phyloP scores from a whole-genome alignment of 768 basidiomycete genomes.

The Lentinula sp. region DNA sequence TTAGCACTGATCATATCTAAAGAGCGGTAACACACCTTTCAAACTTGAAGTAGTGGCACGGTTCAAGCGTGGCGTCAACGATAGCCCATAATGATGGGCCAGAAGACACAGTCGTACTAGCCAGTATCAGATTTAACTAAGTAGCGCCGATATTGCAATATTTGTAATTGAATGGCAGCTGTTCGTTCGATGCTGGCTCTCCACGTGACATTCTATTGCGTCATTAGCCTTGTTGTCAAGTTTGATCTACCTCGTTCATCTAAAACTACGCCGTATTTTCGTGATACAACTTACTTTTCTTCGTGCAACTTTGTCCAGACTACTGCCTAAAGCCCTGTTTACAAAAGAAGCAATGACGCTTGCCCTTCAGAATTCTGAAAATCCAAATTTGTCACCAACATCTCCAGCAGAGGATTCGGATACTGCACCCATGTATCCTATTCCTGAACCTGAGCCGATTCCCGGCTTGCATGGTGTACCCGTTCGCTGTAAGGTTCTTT shows the following conservation, averaged over 20 bases:
- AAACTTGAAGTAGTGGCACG: background rate
- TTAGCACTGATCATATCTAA: background rate
- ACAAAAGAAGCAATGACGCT: slow-evolving; percentile 16
- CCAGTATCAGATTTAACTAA: background rate
- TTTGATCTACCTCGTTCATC: too few species aligned
- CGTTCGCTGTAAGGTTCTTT: slow-evolving; percentile 68
- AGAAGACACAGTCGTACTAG: background rate
- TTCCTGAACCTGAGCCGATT: slow-evolving; percentile 53
- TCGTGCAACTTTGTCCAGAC: too few species aligned
- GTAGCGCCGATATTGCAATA: too few species aligned
- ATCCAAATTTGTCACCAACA: slow-evolving; percentile 33
- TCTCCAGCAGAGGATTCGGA: slow-evolving; percentile 66
- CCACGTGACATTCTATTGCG: too few species aligned
- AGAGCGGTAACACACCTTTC: background rate
- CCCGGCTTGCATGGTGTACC: slow-evolving; percentile 72
- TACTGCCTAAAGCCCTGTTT: background rate
- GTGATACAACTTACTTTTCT: too few species aligned
- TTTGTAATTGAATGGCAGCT: too few species aligned
- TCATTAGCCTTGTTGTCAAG: too few species aligned
- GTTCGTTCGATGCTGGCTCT: too few species aligned
- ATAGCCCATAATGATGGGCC: background rate
- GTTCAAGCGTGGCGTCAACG: background rate
- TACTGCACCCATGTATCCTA: slow-evolving; percentile 32
- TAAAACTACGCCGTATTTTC: too few species aligned
- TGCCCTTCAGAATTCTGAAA: slow-evolving; percentile 20